Percentiles rank a stretch among this genome's conserved stretches.
Conservation (phyloP, 1,139 yeast genomes). For the Magnusiomyces paraingens region DNA sequence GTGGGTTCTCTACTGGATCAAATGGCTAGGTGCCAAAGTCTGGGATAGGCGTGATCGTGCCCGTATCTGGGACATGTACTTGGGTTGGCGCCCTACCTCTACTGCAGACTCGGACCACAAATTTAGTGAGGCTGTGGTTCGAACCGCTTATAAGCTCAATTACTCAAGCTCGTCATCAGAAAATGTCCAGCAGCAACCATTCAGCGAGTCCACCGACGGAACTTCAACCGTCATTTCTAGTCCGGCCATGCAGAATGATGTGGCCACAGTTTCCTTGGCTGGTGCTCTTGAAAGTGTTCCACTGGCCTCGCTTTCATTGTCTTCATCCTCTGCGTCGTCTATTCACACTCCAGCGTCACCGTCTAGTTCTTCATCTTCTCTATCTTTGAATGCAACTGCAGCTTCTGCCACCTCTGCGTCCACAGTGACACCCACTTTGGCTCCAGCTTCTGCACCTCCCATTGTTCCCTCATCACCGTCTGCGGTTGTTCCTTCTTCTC, state of each 20-base stretch:
- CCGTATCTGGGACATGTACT: conserved; percentile 77
- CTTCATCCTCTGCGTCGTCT: neutral
- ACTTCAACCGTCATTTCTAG: neutral
- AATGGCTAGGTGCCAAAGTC: conserved; percentile 85
- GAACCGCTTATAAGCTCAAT: neutral
- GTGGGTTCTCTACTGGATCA: conserved; percentile 94
- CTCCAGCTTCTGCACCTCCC: neutral
- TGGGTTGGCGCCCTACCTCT: conserved; percentile 87
- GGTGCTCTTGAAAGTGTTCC: neutral
- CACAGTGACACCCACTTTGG: neutral
- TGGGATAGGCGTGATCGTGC: conserved; percentile 81
- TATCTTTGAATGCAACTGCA: neutral
- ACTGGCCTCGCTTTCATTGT: neutral
- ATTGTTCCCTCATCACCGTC: neutral
- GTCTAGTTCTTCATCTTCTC: neutral
- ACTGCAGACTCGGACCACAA: conserved; percentile 19
- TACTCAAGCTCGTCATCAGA: neutral
- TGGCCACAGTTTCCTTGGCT: neutral
- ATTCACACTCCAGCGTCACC: neutral
- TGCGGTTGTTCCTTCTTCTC: neutral
- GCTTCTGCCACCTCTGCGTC: neutral
- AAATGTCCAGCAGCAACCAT: neutral
- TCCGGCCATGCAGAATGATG: neutral
- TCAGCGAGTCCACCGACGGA: neutral
- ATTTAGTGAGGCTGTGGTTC: neutral